Base-by-base conservation (phyloP, 192 early-diverging fungal genomes). In the Phycomyces nitens region DNA sequence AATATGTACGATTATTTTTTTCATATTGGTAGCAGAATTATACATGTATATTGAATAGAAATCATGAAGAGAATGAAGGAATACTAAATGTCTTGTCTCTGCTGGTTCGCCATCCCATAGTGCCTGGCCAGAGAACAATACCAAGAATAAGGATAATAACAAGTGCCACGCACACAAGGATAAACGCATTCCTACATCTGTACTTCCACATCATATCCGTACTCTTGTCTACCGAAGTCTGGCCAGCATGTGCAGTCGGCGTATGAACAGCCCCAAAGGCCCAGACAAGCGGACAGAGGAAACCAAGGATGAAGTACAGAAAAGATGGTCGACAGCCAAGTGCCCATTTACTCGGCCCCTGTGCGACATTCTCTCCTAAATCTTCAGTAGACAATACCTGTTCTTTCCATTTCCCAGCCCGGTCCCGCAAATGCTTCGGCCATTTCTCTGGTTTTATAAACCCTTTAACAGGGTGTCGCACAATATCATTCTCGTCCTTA, bases 241-340 rank as follows among this genome's bases (percentile, higher is more conserved):
- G 60, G 2, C 21, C n/a, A 29, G 50, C 15, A 26, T 39, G 38
- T 41, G 27, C 18, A 23, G 55, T 21, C 1, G 56, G 41, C 5
- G 24, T 57, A 26, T 63, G 55, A 23, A 69, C 38, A 11, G 60
- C 60, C 5, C 68, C 68, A 34, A 69, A 20, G 22, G 62, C 53
- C 68, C 68, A 69, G 21, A 56, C 27, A 18, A 60, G 68, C n/a
- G 68, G 68, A 43, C 61, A 69, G 15, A 69, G 14, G 40, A 69
- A 69, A 11, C 68, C 68, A 56, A 61, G 44, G 12, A 62, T 6
- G 50, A 69, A 69, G 18, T 49, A 63, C 14, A 69, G 60, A 69
- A 69, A 63, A 5, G 68, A 62, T 12, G 40, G 20, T 43, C 68
- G 39, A 34, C 42, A 55, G 18, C 12, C 14, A 20, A 22, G 15